Evolutionary conservation across 2,329 filamentous ascomycete genomes (phyloP).

Genomic region (Sclerotinia trifoliorum): DNA sequence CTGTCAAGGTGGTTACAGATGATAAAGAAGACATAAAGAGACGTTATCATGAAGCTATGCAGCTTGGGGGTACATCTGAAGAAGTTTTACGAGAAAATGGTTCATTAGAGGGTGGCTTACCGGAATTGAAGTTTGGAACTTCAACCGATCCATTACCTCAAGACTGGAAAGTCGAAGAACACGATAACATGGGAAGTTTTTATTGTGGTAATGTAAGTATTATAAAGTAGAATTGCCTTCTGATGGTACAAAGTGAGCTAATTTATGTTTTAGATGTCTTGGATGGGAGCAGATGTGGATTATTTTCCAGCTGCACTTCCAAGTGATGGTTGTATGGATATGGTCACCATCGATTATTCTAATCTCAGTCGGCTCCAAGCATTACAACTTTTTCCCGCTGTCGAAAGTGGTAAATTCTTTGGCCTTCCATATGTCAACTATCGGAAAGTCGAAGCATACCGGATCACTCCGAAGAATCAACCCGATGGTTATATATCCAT

Average conservation of each 20-base stretch:
- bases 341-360: slow-evolving; percentile 70
- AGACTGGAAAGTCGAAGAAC: slow-evolving; percentile 69
- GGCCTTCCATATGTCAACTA: slow-evolving; percentile 73
- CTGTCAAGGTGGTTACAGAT: slow-evolving; percentile 74
- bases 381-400: slow-evolving; percentile 64
- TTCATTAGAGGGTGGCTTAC: slow-evolving; percentile 52
- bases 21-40: slow-evolving; percentile 70
- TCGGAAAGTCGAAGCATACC: slow-evolving; percentile 76
- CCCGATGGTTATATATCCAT: slow-evolving; percentile 82
- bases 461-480: slow-evolving; percentile 70
- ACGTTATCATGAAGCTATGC: slow-evolving; percentile 58
- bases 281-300: slow-evolving; percentile 78
- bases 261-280: slow-evolving; percentile 62
- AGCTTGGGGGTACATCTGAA: slow-evolving; percentile 8
- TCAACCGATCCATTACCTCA: slow-evolving; percentile 69
- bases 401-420: slow-evolving; percentile 73
- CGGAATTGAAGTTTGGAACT: slow-evolving; percentile 72
- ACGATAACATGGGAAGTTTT: slow-evolving; percentile 81
- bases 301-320: slow-evolving; percentile 83
- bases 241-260: neutral
- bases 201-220: slow-evolving; percentile 79
- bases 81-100: slow-evolving; percentile 17
- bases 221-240: neutral
- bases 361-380: slow-evolving; percentile 65
- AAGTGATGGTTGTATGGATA: slow-evolving; percentile 78